A percentile compares a stretch with the other conserved stretches of the same genome.
Conservation (phyloP, 1,284 basidiomycete genomes). For the Anthracocystis walkeri region DNA sequence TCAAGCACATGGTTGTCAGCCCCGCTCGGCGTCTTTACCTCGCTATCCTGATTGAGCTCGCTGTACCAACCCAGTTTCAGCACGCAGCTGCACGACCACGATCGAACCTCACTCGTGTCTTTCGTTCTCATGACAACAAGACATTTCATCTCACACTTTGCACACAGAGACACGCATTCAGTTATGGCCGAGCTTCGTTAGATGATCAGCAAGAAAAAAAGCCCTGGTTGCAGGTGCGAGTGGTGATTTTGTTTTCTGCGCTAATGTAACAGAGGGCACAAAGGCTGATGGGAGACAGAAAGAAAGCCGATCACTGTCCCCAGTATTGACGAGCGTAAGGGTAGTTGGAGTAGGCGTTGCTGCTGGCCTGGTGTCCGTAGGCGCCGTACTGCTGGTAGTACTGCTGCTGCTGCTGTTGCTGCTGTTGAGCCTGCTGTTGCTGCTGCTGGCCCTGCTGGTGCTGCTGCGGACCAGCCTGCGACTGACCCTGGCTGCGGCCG, state of each 20-base stretch:
- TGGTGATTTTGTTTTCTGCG: slow-evolving; percentile 3
- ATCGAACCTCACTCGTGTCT: background rate
- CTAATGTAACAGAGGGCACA: too few relatives aligned
- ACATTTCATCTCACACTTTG: background rate
- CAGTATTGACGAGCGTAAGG: slow-evolving; percentile 66
- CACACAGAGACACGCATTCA: background rate
- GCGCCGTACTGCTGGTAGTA: slow-evolving; percentile 66
- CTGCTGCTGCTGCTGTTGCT: slow-evolving; percentile 65
- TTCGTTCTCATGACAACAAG: background rate
- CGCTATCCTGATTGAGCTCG: background rate
- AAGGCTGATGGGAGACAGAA: background rate
- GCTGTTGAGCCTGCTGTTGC: slow-evolving; percentile 36
- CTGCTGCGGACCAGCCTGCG: slow-evolving; percentile 40
- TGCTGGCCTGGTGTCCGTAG: slow-evolving; percentile 62
- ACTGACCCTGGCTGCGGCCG: slow-evolving; percentile 45
- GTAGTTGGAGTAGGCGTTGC: slow-evolving; percentile 61
- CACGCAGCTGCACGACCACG: background rate
- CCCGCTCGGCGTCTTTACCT: slow-evolving; percentile 1
- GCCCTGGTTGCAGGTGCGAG: slow-evolving; percentile 7
- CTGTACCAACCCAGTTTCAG: background rate
- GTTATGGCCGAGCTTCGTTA: background rate
- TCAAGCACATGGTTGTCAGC: background rate
- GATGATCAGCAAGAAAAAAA: background rate
- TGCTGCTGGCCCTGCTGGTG: slow-evolving; percentile 46
- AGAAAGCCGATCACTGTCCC: slow-evolving; percentile 47